Percentiles rank a stretch among this genome's conserved stretches.
Evolutionary conservation across 495 filamentous ascomycete species (phyloP).

Genomic region (Monascus purpureus): DNA sequence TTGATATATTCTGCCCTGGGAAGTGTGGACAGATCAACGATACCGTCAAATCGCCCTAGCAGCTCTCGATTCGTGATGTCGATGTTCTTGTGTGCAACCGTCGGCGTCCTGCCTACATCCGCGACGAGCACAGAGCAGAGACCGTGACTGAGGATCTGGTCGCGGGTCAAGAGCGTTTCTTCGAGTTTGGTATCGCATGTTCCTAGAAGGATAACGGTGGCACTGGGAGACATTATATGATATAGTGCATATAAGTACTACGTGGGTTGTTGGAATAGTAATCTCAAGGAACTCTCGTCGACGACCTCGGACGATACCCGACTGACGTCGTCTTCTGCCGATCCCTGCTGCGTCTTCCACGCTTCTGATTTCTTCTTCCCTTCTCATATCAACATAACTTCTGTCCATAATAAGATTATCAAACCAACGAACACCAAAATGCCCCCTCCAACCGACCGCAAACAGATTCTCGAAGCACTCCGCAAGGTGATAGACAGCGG

Average conservation of each 20-base stretch:
- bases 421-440: slow-evolving; percentile 12
- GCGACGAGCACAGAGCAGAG: slow-evolving; percentile 31
- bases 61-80: slow-evolving; percentile 28
- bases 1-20: slow-evolving; percentile 35
- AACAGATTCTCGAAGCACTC: slow-evolving; percentile 42
- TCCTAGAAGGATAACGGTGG: slow-evolving; percentile 44
- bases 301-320: no score
- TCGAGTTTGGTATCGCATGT: slow-evolving; percentile 56
- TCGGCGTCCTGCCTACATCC: slow-evolving; percentile 37
- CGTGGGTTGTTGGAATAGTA: slow-evolving; percentile 2
- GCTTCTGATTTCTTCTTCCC: no score
- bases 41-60: slow-evolving; percentile 4
- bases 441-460: slow-evolving; percentile 31
- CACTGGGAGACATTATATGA: slow-evolving; percentile 2
- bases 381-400: no score
- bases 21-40: slow-evolving; percentile 11
- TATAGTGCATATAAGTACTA: slow-evolving; percentile 8
- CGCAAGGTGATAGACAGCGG: slow-evolving; percentile 35
- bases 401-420: no score
- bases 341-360: no score
- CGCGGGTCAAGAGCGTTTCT: slow-evolving; percentile 43
- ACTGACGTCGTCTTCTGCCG: no score
- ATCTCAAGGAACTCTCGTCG: no score
- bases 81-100: slow-evolving; percentile 31
- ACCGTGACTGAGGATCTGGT: slow-evolving; percentile 22